A percentile compares a stretch with the other conserved stretches of the same genome.
Conservation (phyloP, 176 grass and related monocot species). For the Oryza officinalis region DNA sequence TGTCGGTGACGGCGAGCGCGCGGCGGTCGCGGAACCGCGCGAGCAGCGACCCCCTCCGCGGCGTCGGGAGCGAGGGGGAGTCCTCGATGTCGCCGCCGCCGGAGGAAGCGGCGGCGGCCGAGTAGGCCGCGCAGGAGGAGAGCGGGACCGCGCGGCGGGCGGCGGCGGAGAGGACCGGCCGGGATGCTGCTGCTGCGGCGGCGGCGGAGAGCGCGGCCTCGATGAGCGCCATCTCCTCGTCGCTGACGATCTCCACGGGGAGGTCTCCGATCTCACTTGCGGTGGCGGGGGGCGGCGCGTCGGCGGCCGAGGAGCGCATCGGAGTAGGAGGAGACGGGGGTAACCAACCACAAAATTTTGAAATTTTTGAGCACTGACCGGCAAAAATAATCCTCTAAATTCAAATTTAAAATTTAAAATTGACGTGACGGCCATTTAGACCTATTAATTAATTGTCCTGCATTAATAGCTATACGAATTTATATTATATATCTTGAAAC, state of each 20-base stretch:
- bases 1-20: constrained; percentile 65
- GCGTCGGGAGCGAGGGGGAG: constrained; percentile 3
- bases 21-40: constrained; percentile 54
- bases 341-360: too few relatives aligned
- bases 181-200: constrained; percentile 20
- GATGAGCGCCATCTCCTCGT: constrained; percentile 88
- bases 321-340: neutral
- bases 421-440: too few relatives aligned
- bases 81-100: constrained; percentile 68
- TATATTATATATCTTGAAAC: too few relatives aligned
- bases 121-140: constrained; percentile 32
- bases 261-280: constrained; percentile 9
- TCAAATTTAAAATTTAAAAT: too few relatives aligned
- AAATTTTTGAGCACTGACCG: too few relatives aligned
- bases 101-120: constrained; percentile 6
- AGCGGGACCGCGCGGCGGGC: constrained; percentile 32
- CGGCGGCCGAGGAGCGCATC: neutral
- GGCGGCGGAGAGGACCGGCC: constrained; percentile 33
- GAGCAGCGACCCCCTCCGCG: constrained; percentile 41
- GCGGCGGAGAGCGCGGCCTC: constrained; percentile 72
- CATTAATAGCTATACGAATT: too few relatives aligned
- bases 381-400: too few relatives aligned
- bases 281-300: neutral
- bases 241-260: constrained; percentile 75
- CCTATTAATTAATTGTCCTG: too few relatives aligned